Evolutionary conservation across 2,329 filamentous ascomycete species (phyloP), one percentile per base, ranked within the genome.

Genomic region (Aspergillus sp.): DNA sequence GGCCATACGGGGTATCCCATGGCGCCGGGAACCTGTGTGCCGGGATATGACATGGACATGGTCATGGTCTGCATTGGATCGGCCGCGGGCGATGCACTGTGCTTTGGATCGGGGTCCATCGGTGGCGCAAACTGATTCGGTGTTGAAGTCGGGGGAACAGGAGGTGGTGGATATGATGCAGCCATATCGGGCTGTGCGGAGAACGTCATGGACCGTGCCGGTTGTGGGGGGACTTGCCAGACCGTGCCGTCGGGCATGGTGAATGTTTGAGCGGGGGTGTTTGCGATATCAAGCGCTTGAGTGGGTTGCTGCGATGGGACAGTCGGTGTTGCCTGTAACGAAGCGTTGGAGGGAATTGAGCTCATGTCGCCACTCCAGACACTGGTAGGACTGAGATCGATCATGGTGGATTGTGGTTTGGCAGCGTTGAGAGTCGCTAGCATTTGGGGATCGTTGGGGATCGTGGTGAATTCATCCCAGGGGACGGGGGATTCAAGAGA

Each of bases 391-490:
- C 60, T 48, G 47, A 66, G 56, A 43, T 64, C 65, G 53, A 65
- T 59, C 63, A 70, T 66, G 42, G 55, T 55, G 4, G 51, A 41
- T 41, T 56, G 55, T 5, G 51, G 43, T 49, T 66, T 68, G 19
- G 50, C 54, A 7, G 60, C 55, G 32, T 55, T 52, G 60, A 68
- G 65, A 2, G 55, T 57, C n/a, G 63, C 59, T 27, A 69, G 47
- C 48, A 66, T 52, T 37, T 69, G 66, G 5, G 63, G 62, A 43
- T 68, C 66, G 4, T 27, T 27, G 17, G 61, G 60, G 41, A 69
- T 63, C 15, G 64, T 64, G 20, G 67, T 61, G 43, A 62, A 66
- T 45, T 67, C 63, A 39, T 70, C 65, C 68, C 68, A 71, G 7
- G 62, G 54, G 3, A 66, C 61, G 15, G 63, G 61, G 4, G 62